Evolutionary conservation across 2,329 filamentous ascomycete species (phyloP).

Genomic region (Aureobasidium mangrovei): DNA sequence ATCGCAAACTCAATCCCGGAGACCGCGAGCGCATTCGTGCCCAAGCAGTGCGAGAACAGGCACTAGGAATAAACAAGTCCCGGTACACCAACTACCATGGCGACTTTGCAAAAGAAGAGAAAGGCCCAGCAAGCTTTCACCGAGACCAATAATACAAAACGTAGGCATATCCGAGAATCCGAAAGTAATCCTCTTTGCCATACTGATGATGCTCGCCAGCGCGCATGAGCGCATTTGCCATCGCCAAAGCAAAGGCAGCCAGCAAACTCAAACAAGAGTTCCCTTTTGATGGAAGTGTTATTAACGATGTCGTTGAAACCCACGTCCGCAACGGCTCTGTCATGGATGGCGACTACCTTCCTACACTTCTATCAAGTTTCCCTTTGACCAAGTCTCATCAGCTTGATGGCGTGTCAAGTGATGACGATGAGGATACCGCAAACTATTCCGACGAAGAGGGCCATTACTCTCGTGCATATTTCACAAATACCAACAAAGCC

Average conservation of each 20-base stretch:
- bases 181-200: neutral
- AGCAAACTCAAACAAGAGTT: neutral
- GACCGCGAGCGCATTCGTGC: no score
- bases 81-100: no score
- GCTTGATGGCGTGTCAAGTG: slow-evolving; percentile 13
- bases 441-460: neutral
- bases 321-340: neutral
- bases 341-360: neutral
- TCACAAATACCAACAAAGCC: neutral
- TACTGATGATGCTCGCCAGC: slow-evolving; percentile 13
- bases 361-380: slow-evolving; percentile 9
- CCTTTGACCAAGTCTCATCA: slow-evolving; percentile 17
- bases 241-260: slow-evolving; percentile 17
- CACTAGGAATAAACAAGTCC: no score
- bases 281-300: neutral
- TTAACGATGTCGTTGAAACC: neutral
- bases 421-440: neutral
- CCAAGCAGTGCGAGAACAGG: neutral
- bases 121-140: slow-evolving; percentile 28
- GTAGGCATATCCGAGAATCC: neutral
- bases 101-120: slow-evolving; percentile 23
- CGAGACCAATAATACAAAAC: neutral
- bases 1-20: no score
- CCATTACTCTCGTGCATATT: neutral
- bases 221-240: slow-evolving; percentile 27